These are phyloP conservation scores for Fusarium veterinarium DNA, from an alignment of 2,329 filamentous ascomycete genomes.

Conservation along the genomic window DNA sequence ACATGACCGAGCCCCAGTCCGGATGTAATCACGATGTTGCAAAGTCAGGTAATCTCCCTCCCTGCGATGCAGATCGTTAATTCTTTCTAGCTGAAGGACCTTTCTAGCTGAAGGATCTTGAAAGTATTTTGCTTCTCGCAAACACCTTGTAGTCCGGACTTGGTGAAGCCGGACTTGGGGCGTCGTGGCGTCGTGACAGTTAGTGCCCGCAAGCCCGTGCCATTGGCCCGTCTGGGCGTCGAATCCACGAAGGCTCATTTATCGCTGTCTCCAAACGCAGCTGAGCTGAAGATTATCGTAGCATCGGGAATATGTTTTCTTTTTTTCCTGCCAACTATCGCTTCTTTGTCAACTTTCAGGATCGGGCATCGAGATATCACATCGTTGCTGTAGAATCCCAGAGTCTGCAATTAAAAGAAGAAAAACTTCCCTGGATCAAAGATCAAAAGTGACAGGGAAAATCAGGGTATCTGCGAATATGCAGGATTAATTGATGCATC, in stretches of 20 bases:
- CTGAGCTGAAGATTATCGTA: conserved; percentile 17
- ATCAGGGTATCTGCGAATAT: conserved; percentile 3
- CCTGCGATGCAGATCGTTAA: conserved; percentile 4
- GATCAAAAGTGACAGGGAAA: conserved; percentile 1
- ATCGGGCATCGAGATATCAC: conserved; percentile 16
- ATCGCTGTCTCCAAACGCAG: conserved; percentile 17
- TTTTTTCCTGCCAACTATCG: conserved; percentile 10
- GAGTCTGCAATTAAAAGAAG: background rate
- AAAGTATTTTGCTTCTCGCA: background rate
- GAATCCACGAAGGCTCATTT: background rate
- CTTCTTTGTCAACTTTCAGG: conserved; percentile 29
- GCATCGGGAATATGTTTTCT: conserved; percentile 6
- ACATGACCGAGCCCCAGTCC: conserved; percentile 7
- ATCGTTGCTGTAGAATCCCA: conserved; percentile 11
- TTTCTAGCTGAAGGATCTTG: background rate
- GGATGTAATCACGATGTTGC: conserved; percentile 5
- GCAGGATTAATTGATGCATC: conserved; percentile 8
- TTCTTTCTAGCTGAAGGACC: background rate
- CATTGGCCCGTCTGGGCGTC: conserved; percentile 11
- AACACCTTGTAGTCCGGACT: conserved; percentile 4
- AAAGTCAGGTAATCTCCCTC: conserved; percentile 26
- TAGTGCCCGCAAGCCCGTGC: background rate
- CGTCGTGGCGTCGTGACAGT: conserved; percentile 26
- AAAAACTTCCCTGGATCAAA: conserved; percentile 14
- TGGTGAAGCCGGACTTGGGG: conserved; percentile 3